Base-by-base conservation (phyloP, 139 green algal genomes). In the Nannochloris sp. region DNA sequence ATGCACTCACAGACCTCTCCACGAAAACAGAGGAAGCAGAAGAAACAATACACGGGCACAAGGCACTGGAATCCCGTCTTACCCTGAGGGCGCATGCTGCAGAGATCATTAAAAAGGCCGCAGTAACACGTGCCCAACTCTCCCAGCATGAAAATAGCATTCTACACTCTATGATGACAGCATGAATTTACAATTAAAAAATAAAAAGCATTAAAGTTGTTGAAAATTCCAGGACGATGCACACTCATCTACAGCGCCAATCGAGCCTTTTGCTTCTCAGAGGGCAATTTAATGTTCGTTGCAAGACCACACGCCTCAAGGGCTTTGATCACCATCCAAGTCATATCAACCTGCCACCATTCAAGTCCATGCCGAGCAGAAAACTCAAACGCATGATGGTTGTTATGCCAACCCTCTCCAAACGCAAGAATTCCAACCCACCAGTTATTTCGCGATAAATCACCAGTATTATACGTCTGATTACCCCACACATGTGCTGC, bases 401-500 rank as follows among this genome's bases (percentile, higher is more conserved):
- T 96, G 85, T 66, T 66, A 84, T 98, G 92, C 92, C 91, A 95
- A 13, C 91, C 91, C 73, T 97, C 91, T 36, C 91, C 91, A 65
- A 90, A 97, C 0, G 87, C 90, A 26, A 97, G 79, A 17, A 95
- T 63, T 25, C 77, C 88, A 33, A 95, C 83, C 79, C 79, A 88
- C 84, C 84, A 84, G 79, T 83, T 83, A 70, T 84, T 84, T 36
- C 66, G 61, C 2, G 85, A 95, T 65, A 94, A 82, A 79, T 97
- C 91, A 33, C 84, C 89, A 1, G 87, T 93, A 73, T 94, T 84
- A 74, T 86, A 95, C 37, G 65, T 63, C 77, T 98, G 91, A 48
- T 77, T 79, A 30, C 94, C 94, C 93, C 93, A 99, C n/a, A 84
- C 76, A 72, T 99, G 94, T 8, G 78, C 78, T 3, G 87, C 92